phyloP scores from a whole-genome alignment of 306 rosid genomes.

The Citrullus colocynthis region DNA sequence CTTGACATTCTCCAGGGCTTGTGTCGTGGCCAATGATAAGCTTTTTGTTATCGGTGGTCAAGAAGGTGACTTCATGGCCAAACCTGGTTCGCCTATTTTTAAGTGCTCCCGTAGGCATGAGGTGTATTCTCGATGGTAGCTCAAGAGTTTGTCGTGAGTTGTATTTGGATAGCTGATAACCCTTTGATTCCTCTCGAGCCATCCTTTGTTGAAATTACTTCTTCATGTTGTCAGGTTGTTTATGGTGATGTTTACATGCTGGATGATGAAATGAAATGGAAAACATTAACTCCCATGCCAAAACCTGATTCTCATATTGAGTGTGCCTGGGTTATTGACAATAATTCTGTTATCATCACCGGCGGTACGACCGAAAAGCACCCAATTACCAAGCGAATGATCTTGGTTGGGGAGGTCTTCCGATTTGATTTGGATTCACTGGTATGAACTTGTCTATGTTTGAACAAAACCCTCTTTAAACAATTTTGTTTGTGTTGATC shows the following conservation, averaged over 20 bases:
- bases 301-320: constrained; percentile 83
- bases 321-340: constrained; percentile 62
- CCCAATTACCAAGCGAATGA: constrained; percentile 69
- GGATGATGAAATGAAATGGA: constrained; percentile 80
- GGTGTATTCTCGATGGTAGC: constrained; percentile 24
- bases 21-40: constrained; percentile 40
- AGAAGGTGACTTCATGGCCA: constrained; percentile 96
- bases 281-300: constrained; percentile 57
- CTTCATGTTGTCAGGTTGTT: constrained; percentile 44
- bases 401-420: constrained; percentile 78
- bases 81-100: constrained; percentile 88
- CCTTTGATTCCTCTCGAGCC: too few species aligned
- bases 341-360: constrained; percentile 59
- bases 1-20: constrained; percentile 50
- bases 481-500: background rate
- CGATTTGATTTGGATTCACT: constrained; percentile 44
- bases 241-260: constrained; percentile 75
- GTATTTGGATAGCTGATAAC: background rate
- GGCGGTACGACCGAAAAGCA: constrained; percentile 94
- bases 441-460: constrained; percentile 25
- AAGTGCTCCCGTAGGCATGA: constrained; percentile 88
- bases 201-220: constrained; percentile 2
- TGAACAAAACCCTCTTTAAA: background rate
- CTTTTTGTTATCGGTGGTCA: constrained; percentile 83
- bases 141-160: background rate